Base-by-base conservation (phyloP, 1,284 basidiomycete genomes). In the Pyrrhoderma lamaoense region DNA sequence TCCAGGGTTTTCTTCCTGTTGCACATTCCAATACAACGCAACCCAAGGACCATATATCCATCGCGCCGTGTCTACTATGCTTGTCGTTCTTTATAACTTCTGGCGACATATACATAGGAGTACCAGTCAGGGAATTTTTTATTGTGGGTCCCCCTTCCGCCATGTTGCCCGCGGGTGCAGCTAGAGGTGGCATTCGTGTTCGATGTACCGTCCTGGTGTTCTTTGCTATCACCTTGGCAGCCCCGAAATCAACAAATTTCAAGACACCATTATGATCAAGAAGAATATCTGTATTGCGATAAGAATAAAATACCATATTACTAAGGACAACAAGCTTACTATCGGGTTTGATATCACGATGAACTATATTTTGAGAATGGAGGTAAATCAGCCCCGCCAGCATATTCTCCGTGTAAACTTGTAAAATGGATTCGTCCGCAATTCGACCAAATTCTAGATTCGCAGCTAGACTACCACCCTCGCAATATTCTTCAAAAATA, bases 71-170 rank as follows among this genome's bases (percentile, higher is more conserved):
- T 50, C 87, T 77, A 25, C 92, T 90, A 14, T 85, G 81, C 59
- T 75, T 83, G 59, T 91, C 88, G 60, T 86, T 93, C 69, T 97
- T 93, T 73, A 99, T 99, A 45, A 98, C 86, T 65, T 99, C 96
- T 1, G 96, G 96, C 8, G 93, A 95, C 90, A 99, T 97, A 70
- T 99, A 99, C 95, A 99, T 99, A 0, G 96, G 96, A 16, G 96
- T 99, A 11, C 96, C 96, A 1, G 95, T 97, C 31, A 97, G 72
- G 63, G 89, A 90, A 68, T 89, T 89, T 67, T 88, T 89, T 67
- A 79, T 75, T 13, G 75, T 80, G 7, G 77, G 66, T 5, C 70
- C 70, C 45, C 72, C 73, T 19, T 60, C 63, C 13, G 64, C 57
- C 8, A 56, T 64, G 22, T 65, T 64, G 11, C 64, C 62, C 31